These are phyloP conservation scores for Mycena filopes DNA, from an alignment of 768 basidiomycete species.

Conservation along the genomic window DNA sequence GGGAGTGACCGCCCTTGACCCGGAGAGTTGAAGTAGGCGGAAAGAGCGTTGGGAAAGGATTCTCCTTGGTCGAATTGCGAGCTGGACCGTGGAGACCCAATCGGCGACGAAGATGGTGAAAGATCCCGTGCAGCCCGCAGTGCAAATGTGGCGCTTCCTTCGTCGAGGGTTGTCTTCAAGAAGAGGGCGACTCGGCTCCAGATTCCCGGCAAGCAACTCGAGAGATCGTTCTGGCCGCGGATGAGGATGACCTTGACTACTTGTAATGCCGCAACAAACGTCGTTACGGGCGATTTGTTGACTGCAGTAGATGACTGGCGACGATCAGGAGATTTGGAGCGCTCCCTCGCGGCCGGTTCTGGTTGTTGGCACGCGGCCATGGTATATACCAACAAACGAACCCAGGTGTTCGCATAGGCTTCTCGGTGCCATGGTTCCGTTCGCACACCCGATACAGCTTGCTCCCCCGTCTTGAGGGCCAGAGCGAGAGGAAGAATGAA, in stretches of 20 bases:
- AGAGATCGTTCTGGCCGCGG: conserved; percentile 70
- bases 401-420: conserved; percentile 62
- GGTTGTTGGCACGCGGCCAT: conserved; percentile 62
- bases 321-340: conserved; percentile 60
- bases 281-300: conserved; percentile 48
- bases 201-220: conserved; percentile 61
- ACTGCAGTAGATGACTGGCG: conserved; percentile 36
- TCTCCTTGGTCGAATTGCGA: conserved; percentile 47
- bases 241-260: conserved; percentile 74
- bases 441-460: conserved; percentile 53
- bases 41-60: conserved; percentile 40
- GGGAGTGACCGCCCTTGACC: conserved; percentile 36
- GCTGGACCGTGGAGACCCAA: conserved; percentile 61
- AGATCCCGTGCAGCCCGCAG: conserved; percentile 48
- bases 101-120: conserved; percentile 63
- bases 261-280: conserved; percentile 66
- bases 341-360: conserved; percentile 45
- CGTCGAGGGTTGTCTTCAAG: conserved; percentile 59
- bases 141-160: conserved; percentile 74
- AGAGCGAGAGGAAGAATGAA: conserved; percentile 72
- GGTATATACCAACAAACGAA: conserved; percentile 68
- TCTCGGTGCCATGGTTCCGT: conserved; percentile 59
- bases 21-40: conserved; percentile 40
- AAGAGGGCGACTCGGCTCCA: conserved; percentile 73
- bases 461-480: conserved; percentile 60